Evolutionary conservation across 352 stramenopile species (phyloP).

Genomic region (Phytophthora idaei): DNA sequence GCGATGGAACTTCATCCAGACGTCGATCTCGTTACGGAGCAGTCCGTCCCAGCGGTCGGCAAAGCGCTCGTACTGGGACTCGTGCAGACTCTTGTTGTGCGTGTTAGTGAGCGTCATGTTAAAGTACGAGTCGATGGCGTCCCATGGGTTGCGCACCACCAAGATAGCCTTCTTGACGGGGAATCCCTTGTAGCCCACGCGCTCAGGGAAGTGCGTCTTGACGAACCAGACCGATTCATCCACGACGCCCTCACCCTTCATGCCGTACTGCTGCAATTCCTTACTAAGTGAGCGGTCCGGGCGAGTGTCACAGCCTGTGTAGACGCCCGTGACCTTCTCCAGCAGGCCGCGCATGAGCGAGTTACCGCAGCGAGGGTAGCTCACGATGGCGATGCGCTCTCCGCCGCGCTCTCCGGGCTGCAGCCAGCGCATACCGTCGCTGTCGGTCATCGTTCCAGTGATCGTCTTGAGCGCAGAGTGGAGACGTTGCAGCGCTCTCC

Average conservation of each 20-base stretch:
- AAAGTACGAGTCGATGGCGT: constrained; percentile 99
- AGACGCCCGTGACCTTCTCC: constrained; percentile 94
- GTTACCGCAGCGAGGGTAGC: constrained; percentile 98
- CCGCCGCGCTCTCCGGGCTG: constrained; percentile 61
- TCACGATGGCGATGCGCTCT: constrained; percentile 91
- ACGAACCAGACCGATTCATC: constrained; percentile 96
- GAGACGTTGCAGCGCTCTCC: constrained; percentile 40
- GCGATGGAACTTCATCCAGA: constrained; percentile 91
- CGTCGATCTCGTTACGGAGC: constrained; percentile 90
- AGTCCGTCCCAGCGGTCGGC: constrained; percentile 89
- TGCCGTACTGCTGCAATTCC: constrained; percentile 88
- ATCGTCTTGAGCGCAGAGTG: constrained; percentile 32
- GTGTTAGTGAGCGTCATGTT: constrained; percentile 97
- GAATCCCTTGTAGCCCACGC: constrained; percentile 90
- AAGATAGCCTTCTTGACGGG: constrained; percentile 83
- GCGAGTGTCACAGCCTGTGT: constrained; percentile 97
- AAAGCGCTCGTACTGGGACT: constrained; percentile 89
- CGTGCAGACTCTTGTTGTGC: constrained; percentile 91
- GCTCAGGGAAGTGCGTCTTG: constrained; percentile 98
- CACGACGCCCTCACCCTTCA: constrained; percentile 94
- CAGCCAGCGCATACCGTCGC: constrained; percentile 67
- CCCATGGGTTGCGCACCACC: constrained; percentile 96
- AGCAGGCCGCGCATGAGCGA: constrained; percentile 96
- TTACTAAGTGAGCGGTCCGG: constrained; percentile 93
- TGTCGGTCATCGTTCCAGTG: constrained; percentile 12